Evolutionary conservation across 345 rosid genomes (phyloP), one percentile per base, ranked within the genome.

Genomic region (Leavenworthia alabamica): DNA sequence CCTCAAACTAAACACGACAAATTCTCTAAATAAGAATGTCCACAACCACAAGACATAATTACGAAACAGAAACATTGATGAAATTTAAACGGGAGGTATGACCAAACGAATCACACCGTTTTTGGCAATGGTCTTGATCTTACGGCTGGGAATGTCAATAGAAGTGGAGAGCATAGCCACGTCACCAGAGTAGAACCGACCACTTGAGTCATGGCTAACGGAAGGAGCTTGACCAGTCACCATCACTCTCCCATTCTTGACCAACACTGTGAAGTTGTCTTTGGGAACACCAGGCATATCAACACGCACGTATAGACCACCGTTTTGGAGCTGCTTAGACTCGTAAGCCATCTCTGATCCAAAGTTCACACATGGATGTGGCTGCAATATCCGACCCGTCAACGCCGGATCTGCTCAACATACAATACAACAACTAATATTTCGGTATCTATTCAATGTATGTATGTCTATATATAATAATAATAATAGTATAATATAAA

Each of bases 191-290:
- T 53, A 62, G 20, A 46, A 15, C 7, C 73, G 73, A 4, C 32
- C 47, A 43, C 39, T 10, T 1, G 32, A 62, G 48, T 55, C 69
- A 8, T 44, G 56, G 29, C 60, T 10, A 16, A 43, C 16, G 4
- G 67, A 47, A 20, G 59, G 59, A 47, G 75, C 53, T 6, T 14
- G 7, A 49, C 70, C 70, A 22, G 33, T 47, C 27, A 72, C 71
- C 23, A 0, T 43, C 2, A 72, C 66, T 22, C 57, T 56, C 31
- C 65, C 64, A 7, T 62, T 31, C 3, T 33, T 35, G 15, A 71
- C 41, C 1, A 43, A 29, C 10, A 71, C 66, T 0, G 28, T 64
- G 22, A 71, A 56, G 4, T 17, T 49, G 1, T 64, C 75, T 13
- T 56, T 48, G 12, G 64, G 59, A 8, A 71, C 70, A 0, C 66